Evolutionary conservation across 306 rosid species (phyloP), one percentile per base, ranked within the genome.

Genomic region (Quercus berberidifolia): DNA sequence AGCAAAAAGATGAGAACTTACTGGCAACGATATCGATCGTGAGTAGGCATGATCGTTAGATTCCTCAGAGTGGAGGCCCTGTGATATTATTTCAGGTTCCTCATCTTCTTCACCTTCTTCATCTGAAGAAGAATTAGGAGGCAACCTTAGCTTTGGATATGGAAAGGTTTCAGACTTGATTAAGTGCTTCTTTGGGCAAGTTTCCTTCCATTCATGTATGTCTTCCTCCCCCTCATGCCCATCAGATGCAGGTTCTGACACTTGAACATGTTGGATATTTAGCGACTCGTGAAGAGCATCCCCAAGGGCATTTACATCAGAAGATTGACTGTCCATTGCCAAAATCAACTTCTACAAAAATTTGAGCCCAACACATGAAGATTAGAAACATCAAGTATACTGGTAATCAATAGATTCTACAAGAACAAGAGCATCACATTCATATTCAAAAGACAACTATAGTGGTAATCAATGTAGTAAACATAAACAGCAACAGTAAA

Each of bases 271-370:
- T 68, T 78, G 82, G 62, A 83, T 79, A 81, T 23, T 76, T 78
- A 92, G 81, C 8, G 90, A 84, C 81, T 82, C 74, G 5, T 55
- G 73, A 33, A 90, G 79, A 77, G 78, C 58, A 73, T 31, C 77
- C 76, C 78, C 96, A 79, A 89, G 91, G 59, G 62, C 77, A 58
- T 51, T 75, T 41, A 92, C 82, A 65, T 12, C 79, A 28, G 75
- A 62, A 86, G 82, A 83, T 75, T 56, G 81, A 38, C 76, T 43
- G 79, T 87, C 97, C 98, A 90, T 94, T 79, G 79, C 79, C 86
- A 71, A 86, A 41, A 65, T 74, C 57, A 79, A 28, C 78, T 75
- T 74, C 91, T 89, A 80, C 89, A 84, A 26, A 46, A 19, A 31
- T 21, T 59, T 20, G 14, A 69, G 17, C 15, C 20, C 63, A 31